These are phyloP conservation scores for Penicillium arizonense DNA, from an alignment of 495 filamentous ascomycete species.

Conservation along the genomic window DNA sequence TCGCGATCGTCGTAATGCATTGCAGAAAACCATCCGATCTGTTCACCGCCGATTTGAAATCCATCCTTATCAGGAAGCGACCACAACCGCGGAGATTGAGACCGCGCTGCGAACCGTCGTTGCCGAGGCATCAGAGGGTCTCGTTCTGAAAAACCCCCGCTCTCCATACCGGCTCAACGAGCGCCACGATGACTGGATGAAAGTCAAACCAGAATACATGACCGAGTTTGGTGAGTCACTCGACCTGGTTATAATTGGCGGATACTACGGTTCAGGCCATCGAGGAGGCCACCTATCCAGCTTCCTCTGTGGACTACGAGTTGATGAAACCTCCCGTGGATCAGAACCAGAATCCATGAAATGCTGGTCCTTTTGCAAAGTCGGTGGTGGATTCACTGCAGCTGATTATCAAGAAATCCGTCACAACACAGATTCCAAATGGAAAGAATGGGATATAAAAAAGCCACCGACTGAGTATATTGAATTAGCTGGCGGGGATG, in stretches of 20 bases:
- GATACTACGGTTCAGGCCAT: conserved; percentile 86
- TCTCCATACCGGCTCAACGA: conserved; percentile 85
- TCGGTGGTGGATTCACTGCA: conserved; percentile 86
- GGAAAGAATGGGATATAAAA: conserved; percentile 79
- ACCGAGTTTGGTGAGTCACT: conserved; percentile 91
- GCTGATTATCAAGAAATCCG: conserved; percentile 80
- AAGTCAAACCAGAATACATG: conserved; percentile 99
- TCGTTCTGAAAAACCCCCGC: conserved; percentile 91
- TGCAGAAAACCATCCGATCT: conserved; percentile 62
- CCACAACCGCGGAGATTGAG: conserved; percentile 69
- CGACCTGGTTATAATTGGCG: conserved; percentile 85
- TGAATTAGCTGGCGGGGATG: conserved; percentile 73
- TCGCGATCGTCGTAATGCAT: conserved; percentile 73
- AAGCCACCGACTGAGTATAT: conserved; percentile 78
- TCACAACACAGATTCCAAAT: conserved; percentile 86
- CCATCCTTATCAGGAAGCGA: conserved; percentile 69
- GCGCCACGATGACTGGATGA: conserved; percentile 97
- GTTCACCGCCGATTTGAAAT: conserved; percentile 79
- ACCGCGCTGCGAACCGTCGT: conserved; percentile 76
- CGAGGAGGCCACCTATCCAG: conserved; percentile 80
- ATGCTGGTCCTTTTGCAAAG: conserved; percentile 92
- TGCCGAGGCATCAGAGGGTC: conserved; percentile 82
- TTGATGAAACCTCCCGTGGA: conserved; percentile 57
- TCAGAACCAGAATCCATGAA: conserved; percentile 60
- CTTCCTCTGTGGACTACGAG: conserved; percentile 83